phyloP scores from a whole-genome alignment of 1,284 basidiomycete genomes.

The Pseudozyma tsukubaensis region DNA sequence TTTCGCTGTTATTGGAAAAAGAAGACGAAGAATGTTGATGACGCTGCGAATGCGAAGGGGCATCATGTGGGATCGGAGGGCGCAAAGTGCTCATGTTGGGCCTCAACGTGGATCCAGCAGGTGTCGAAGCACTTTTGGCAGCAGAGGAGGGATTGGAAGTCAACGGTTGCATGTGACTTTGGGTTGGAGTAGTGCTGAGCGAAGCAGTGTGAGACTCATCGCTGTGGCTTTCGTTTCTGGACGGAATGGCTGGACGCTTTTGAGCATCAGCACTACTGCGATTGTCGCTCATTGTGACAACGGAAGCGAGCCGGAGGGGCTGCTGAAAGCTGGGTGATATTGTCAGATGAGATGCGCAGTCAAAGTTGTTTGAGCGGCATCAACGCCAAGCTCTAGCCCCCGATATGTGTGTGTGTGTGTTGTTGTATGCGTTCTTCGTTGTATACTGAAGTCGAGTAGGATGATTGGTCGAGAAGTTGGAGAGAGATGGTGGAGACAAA shows the following conservation, averaged over 20 bases:
- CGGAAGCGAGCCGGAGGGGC: not conserved
- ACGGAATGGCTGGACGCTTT: conserved; percentile 17
- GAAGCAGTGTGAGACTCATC: conserved; percentile 42
- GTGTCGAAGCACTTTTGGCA: conserved; percentile 2
- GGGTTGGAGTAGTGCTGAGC: conserved; percentile 56
- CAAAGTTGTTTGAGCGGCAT: not conserved
- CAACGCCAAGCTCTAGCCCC: not conserved
- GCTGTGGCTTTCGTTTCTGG: conserved; percentile 1
- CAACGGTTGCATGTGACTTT: conserved; percentile 40
- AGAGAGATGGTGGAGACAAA: no score
- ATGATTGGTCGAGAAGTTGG: no score
- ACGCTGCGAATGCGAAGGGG: conserved; percentile 15
- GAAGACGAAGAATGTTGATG: conserved; percentile 28
- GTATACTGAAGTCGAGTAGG: no score
- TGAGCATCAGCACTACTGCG: conserved; percentile 43
- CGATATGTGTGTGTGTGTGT: no score
- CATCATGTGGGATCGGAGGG: conserved; percentile 30
- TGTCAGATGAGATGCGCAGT: not conserved
- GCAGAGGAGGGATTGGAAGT: conserved; percentile 35
- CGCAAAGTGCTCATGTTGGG: conserved; percentile 24
- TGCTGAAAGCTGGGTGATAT: not conserved
- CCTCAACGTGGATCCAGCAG: conserved; percentile 21
- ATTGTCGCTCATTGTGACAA: conserved; percentile 18
- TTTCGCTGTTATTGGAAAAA: conserved; percentile 21
- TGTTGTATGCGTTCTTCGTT: no score